Percentiles rank a stretch among this genome's conserved stretches.
Evolutionary conservation across 495 filamentous ascomycete genomes (phyloP).

Genomic region (Penicillium roqueforti): DNA sequence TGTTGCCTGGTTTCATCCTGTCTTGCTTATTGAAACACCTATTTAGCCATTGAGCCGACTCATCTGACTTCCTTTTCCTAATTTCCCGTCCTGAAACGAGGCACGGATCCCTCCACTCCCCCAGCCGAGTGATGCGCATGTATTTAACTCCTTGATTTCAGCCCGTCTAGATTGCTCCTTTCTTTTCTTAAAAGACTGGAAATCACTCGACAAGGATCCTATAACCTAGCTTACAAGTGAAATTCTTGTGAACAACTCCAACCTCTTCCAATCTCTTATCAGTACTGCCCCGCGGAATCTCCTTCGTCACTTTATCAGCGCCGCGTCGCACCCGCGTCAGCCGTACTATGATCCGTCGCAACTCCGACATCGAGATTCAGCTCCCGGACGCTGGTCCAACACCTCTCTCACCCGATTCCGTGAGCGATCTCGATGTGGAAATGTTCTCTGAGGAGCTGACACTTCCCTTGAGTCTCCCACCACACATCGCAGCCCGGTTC

Average conservation of each 20-base stretch:
- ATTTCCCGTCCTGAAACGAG: constrained; percentile 31
- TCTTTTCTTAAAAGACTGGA: not conserved
- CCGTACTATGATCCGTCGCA: constrained; percentile 43
- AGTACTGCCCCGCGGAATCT: constrained; percentile 23
- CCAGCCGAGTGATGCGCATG: constrained; percentile 16
- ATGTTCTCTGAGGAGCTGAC: constrained; percentile 45
- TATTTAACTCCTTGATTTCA: constrained; percentile 11
- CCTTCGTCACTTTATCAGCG: constrained; percentile 1
- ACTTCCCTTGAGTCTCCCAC: constrained; percentile 58
- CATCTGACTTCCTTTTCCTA: not conserved
- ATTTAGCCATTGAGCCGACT: not conserved
- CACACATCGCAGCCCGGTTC: constrained; percentile 83
- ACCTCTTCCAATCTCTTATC: constrained; percentile 23
- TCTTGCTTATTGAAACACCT: not conserved
- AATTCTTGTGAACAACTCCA: not conserved
- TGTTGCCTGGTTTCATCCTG: not conserved
- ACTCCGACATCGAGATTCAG: constrained; percentile 46
- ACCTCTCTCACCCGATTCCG: constrained; percentile 26
- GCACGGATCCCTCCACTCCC: constrained; percentile 38
- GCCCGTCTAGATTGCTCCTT: constrained; percentile 6
- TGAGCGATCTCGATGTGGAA: constrained; percentile 37
- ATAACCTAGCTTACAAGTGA: not conserved
- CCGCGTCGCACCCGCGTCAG: not conserved
- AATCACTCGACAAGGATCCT: not conserved
- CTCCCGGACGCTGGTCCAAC: constrained; percentile 40